These are phyloP conservation scores for Leishmania major DNA, from an alignment of 208 protist genomes.

Conservation along the genomic window DNA sequence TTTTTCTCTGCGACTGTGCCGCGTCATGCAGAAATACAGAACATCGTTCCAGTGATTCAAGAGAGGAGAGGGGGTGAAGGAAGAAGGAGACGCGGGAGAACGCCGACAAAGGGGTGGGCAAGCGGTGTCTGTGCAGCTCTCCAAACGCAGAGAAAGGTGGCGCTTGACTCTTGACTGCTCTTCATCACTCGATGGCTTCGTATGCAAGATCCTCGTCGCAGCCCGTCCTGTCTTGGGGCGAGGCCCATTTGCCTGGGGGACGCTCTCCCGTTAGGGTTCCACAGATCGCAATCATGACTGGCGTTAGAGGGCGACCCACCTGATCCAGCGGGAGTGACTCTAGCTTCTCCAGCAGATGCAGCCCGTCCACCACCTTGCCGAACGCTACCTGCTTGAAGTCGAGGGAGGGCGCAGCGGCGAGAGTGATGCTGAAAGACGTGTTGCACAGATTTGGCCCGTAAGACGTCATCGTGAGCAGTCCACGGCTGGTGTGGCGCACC, in stretches of 20 bases:
- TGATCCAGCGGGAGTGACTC: conserved; percentile 68
- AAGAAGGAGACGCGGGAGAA: neutral
- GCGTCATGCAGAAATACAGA: neutral
- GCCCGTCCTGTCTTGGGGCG: conserved; percentile 1
- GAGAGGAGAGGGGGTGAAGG: neutral
- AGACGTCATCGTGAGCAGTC: conserved; percentile 90
- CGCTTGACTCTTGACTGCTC: neutral
- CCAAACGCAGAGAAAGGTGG: neutral
- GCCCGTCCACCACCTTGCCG: conserved; percentile 88
- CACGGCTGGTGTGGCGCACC: conserved; percentile 79
- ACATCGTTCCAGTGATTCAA: neutral
- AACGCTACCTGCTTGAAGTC: conserved; percentile 97
- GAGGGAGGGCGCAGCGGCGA: conserved; percentile 56
- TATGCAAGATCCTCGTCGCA: conserved; percentile 16
- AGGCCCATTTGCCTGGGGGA: conserved; percentile 49
- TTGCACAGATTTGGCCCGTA: conserved; percentile 72
- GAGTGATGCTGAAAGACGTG: conserved; percentile 79
- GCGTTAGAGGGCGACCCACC: conserved; percentile 54
- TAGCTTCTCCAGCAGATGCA: conserved; percentile 70
- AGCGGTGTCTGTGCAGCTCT: neutral
- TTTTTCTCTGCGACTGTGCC: no score
- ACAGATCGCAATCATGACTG: conserved; percentile 71
- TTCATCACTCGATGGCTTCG: conserved; percentile 12
- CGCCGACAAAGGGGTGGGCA: neutral
- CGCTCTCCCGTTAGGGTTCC: conserved; percentile 70